These are phyloP conservation scores for Thielaviopsis ethacetica DNA, from an alignment of 2,329 filamentous ascomycete species.

Conservation along the genomic window DNA sequence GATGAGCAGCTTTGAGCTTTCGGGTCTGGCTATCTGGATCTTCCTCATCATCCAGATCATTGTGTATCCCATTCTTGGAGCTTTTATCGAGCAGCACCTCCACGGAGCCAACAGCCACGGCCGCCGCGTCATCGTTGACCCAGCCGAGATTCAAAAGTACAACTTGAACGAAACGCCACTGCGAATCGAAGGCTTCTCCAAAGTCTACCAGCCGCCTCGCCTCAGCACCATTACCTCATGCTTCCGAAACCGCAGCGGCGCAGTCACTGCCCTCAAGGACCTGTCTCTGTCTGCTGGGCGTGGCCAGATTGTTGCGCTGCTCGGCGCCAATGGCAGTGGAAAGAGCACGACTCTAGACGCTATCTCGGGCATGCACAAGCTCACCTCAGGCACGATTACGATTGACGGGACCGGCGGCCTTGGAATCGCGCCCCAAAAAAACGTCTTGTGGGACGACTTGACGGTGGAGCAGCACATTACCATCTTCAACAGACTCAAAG, in stretches of 20 bases:
- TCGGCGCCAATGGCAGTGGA: slow-evolving; percentile 80
- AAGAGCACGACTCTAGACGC: slow-evolving; percentile 83
- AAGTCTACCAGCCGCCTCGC: slow-evolving; percentile 48
- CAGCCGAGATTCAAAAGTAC: slow-evolving; percentile 6
- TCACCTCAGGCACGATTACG: slow-evolving; percentile 60
- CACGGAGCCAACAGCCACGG: slow-evolving; percentile 57
- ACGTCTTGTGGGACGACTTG: slow-evolving; percentile 81
- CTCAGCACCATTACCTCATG: slow-evolving; percentile 25
- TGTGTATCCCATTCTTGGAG: slow-evolving; percentile 59
- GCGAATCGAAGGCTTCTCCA: slow-evolving; percentile 55
- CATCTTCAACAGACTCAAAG: slow-evolving; percentile 74
- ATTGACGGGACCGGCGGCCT: slow-evolving; percentile 66
- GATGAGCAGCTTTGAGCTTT: slow-evolving; percentile 41
- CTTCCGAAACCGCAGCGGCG: slow-evolving; percentile 15
- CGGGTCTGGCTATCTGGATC: slow-evolving; percentile 62
- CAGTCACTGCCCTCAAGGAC: slow-evolving; percentile 63
- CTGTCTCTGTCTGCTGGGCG: slow-evolving; percentile 54
- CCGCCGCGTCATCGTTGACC: slow-evolving; percentile 32
- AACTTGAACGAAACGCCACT: slow-evolving; percentile 34
- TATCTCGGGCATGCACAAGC: slow-evolving; percentile 65
- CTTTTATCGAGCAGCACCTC: slow-evolving; percentile 53
- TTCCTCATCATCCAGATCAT: slow-evolving; percentile 66
- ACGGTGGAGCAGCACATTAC: slow-evolving; percentile 71
- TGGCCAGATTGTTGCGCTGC: slow-evolving; percentile 71
- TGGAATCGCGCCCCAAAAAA: slow-evolving; percentile 82